These are phyloP conservation scores for Fagus crenata DNA, from an alignment of 306 rosid species.

Conservation along the genomic window DNA sequence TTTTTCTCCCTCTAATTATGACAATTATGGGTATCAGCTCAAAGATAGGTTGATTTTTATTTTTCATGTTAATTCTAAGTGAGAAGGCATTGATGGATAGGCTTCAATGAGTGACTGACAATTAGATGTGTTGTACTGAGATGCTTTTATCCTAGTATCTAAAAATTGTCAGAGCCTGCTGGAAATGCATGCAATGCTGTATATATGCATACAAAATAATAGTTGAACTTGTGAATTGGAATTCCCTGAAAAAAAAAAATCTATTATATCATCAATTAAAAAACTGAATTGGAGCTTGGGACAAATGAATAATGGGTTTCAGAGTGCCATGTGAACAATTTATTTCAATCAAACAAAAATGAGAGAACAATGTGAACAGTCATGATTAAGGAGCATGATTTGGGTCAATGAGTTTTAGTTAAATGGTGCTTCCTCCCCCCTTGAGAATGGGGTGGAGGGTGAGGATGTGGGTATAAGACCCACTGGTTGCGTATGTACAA, in stretches of 20 bases:
- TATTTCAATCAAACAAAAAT: not conserved
- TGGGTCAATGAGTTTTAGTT: not conserved
- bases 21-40: not conserved
- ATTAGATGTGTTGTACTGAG: not conserved
- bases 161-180: not conserved
- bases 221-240: not conserved
- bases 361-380: not conserved
- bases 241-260: not conserved
- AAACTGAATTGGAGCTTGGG: not conserved
- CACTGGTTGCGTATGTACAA: not conserved
- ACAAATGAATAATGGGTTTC: not conserved
- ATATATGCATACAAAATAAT: not conserved
- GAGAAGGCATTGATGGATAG: not conserved
- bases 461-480: not conserved
- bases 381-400: not conserved
- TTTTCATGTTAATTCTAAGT: not conserved
- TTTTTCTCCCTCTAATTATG: not conserved
- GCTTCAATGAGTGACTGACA: not conserved
- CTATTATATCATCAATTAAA: no score
- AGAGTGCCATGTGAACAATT: not conserved
- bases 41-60: not conserved
- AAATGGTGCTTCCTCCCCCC: not conserved
- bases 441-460: not conserved
- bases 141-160: not conserved
- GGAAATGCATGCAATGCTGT: not conserved